Evolutionary conservation across 441 rosid genomes (phyloP), one percentile per base, ranked within the genome.

Genomic region (Gossypium aridum): DNA sequence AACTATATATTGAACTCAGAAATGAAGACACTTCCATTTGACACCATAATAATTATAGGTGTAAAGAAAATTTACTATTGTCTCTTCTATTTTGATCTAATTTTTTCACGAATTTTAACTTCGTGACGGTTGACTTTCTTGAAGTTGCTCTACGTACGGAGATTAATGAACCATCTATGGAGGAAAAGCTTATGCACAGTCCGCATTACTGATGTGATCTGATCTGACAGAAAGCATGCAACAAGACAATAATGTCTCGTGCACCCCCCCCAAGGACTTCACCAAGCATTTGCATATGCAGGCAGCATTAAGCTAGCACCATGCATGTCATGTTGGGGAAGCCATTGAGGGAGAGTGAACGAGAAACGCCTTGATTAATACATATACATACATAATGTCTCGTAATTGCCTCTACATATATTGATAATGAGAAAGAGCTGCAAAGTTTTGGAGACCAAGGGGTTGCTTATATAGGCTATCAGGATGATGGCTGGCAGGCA

Each of bases 321-420:
- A 3, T 39, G 75, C 54, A 45, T 12, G 61, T 55, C 13, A 66
- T 6, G 31, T 45, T 66, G 61, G 19, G 3, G 70, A 73, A 64
- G 77, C 64, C 71, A 1, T 74, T 64, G 72, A 74, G 71, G 77
- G 64, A 74, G 77, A 74, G 71, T 74, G 71, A 8, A 54, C 2
- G 39, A 8, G 23, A 13, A 45, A 12, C 39, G 28, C 51, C 77
- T 64, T 69, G 71, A 5, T 66, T 39, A 10, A 54, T 7, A 54
- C 13, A 10, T 39, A 2, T 17, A 17, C 3, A 1, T 17, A 10
- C 65, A 7, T 63, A 34, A 19, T 56, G 1, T 6, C 2, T 10
- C 1, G 23, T 8, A 7, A 7, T 19, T 17, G 22, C 7, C 20
- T 6, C 20, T 61, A 3, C n/a, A 9, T 3, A 1, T 2, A n/a